Percentiles rank a stretch among this genome's conserved stretches.
phyloP scores from a whole-genome alignment of 768 basidiomycete genomes.

The Mycena olivaceomarginata region DNA sequence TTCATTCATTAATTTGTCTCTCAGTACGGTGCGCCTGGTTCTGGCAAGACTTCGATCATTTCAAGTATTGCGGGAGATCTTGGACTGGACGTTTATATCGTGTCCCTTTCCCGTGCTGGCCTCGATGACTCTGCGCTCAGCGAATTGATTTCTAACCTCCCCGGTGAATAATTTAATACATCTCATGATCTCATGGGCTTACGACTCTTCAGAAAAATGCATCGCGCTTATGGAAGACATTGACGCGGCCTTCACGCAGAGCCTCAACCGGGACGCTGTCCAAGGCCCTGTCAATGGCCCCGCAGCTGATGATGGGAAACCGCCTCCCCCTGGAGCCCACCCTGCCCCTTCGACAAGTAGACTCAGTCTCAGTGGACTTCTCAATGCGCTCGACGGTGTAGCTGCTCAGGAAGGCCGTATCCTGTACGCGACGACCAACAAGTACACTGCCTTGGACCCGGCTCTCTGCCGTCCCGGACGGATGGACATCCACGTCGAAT shows the following conservation, averaged over 20 bases:
- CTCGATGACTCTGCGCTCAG: slow-evolving; percentile 78
- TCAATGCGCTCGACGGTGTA: slow-evolving; percentile 89
- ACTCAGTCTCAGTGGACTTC: slow-evolving; percentile 82
- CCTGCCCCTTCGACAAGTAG: slow-evolving; percentile 52
- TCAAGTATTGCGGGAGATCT: slow-evolving; percentile 88
- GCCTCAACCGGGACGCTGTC: slow-evolving; percentile 61
- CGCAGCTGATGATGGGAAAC: slow-evolving; percentile 40
- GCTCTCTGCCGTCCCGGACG: slow-evolving; percentile 87
- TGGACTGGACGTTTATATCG: slow-evolving; percentile 81
- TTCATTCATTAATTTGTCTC: not conserved
- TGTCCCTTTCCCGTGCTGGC: slow-evolving; percentile 78
- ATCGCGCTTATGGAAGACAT: slow-evolving; percentile 92
- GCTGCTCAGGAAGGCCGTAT: slow-evolving; percentile 90
- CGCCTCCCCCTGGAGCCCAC: slow-evolving; percentile 36
- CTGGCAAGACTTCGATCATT: slow-evolving; percentile 88
- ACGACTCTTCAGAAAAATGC: slow-evolving; percentile 65
- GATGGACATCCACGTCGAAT: slow-evolving; percentile 88
- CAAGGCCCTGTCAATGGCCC: slow-evolving; percentile 29
- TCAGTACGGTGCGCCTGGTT: slow-evolving; percentile 84
- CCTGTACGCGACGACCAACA: slow-evolving; percentile 88
- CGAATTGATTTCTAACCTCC: slow-evolving; percentile 76
- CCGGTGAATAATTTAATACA: slow-evolving; percentile 58
- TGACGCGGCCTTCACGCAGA: slow-evolving; percentile 81
- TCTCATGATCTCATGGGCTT: slow-evolving; percentile 12
- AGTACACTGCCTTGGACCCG: slow-evolving; percentile 80